Conservation (phyloP, 2,329 filamentous ascomycete species). For the Aurifilum marmelostoma region DNA sequence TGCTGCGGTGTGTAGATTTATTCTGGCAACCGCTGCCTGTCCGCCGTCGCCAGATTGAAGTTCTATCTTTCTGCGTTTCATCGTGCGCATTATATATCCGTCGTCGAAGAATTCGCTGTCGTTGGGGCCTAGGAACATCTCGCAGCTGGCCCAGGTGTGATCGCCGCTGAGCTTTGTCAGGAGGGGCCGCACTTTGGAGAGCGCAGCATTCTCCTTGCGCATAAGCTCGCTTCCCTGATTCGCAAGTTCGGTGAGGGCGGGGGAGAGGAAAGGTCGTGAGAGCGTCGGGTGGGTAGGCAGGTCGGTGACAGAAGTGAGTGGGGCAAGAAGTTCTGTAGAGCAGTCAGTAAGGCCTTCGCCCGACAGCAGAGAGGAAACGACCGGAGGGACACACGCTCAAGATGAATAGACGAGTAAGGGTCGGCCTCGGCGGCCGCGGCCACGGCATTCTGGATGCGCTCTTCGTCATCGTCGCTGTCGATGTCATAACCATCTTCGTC, state of each 20-base stretch:
- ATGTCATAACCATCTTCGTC: constrained; percentile 81
- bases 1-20: constrained; percentile 17
- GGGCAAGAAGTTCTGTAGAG: constrained; percentile 68
- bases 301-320: constrained; percentile 74
- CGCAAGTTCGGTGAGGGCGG: constrained; percentile 71
- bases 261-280: constrained; percentile 74
- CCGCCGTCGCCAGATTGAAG: constrained; percentile 16
- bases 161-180: constrained; percentile 76
- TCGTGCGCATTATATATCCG: constrained; percentile 45
- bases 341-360: constrained; percentile 35
- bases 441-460: constrained; percentile 62
- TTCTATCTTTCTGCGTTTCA: constrained; percentile 30
- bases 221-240: constrained; percentile 71
- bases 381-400: constrained; percentile 63
- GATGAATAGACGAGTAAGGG: constrained; percentile 71
- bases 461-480: constrained; percentile 72
- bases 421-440: constrained; percentile 70
- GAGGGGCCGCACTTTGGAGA: constrained; percentile 76
- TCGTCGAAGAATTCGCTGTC: constrained; percentile 60
- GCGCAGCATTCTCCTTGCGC: constrained; percentile 72
- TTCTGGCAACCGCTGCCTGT: constrained; percentile 24
- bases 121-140: constrained; percentile 58
- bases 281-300: constrained; percentile 74
- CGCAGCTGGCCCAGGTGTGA: constrained; percentile 67
- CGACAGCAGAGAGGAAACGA: not conserved